Evolutionary conservation across 1,284 basidiomycete genomes (phyloP).

Genomic region (Coniophora puteana): DNA sequence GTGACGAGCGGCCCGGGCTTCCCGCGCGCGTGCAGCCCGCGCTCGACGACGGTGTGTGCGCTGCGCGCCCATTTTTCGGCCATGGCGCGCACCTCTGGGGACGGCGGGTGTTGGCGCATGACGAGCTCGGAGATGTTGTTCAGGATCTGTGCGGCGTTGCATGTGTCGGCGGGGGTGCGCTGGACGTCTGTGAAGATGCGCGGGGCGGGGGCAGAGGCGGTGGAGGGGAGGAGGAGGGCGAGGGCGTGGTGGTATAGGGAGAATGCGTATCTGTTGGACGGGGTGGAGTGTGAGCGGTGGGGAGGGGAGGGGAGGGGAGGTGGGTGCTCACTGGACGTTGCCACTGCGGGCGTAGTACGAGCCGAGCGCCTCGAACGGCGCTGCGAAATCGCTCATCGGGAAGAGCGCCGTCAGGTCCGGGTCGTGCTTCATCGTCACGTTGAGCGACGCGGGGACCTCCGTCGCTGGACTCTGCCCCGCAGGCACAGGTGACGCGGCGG

Average conservation of each 20-base stretch:
- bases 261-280: slow-evolving; percentile 50
- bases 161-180: background rate
- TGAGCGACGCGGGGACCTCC: slow-evolving; percentile 40
- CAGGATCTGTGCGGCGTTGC: slow-evolving; percentile 68
- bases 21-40: slow-evolving; percentile 23
- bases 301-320: slow-evolving; percentile 5
- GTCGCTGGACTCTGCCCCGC: background rate
- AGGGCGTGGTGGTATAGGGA: slow-evolving; percentile 65
- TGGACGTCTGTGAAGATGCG: background rate
- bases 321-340: slow-evolving; percentile 51
- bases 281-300: background rate
- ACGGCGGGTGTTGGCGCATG: slow-evolving; percentile 42
- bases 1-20: slow-evolving; percentile 19
- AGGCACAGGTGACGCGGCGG: background rate
- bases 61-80: slow-evolving; percentile 62
- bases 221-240: slow-evolving; percentile 57
- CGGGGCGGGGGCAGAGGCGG: slow-evolving; percentile 16
- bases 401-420: too few species aligned
- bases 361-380: slow-evolving; percentile 66
- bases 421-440: too few species aligned
- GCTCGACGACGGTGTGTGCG: slow-evolving; percentile 47
- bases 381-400: slow-evolving; percentile 56
- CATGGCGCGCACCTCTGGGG: slow-evolving; percentile 43
- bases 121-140: slow-evolving; percentile 61
- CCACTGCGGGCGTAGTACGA: slow-evolving; percentile 57